These are phyloP conservation scores for Candida gigantensis DNA, from an alignment of 1,139 yeast species.

Conservation along the genomic window DNA sequence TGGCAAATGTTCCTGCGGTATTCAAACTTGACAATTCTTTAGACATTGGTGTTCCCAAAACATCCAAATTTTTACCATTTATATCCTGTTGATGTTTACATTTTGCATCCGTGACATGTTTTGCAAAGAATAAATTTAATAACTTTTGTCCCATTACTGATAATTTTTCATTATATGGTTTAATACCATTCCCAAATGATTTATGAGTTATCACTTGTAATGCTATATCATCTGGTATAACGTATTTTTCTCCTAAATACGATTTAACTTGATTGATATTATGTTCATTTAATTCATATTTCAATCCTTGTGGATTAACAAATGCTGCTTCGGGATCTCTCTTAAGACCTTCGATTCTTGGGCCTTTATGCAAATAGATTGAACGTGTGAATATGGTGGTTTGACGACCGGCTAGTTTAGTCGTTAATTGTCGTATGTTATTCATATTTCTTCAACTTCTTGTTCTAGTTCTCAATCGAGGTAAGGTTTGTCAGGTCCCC, in stretches of 20 bases:
- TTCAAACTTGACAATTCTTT: constrained; percentile 52
- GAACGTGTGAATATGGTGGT: constrained; percentile 15
- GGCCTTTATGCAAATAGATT: constrained; percentile 53
- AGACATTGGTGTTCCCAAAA: constrained; percentile 57
- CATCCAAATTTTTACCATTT: constrained; percentile 59
- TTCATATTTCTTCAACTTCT: constrained; percentile 5
- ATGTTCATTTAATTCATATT: constrained; percentile 55
- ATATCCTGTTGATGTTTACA: constrained; percentile 35
- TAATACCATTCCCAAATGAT: constrained; percentile 87
- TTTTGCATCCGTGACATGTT: constrained; percentile 43
- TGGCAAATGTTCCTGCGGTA: constrained; percentile 55
- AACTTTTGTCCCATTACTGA: constrained; percentile 77
- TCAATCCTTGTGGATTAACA: constrained; percentile 57
- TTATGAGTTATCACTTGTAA: constrained; percentile 88
- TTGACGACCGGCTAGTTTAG: not conserved
- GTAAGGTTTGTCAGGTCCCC: too few relatives aligned
- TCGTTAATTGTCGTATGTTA: constrained; percentile 19
- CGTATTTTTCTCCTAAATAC: constrained; percentile 45
- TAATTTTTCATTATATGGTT: constrained; percentile 86
- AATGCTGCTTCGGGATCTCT: constrained; percentile 71
- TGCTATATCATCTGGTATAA: constrained; percentile 55
- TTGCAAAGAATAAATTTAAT: constrained; percentile 59
- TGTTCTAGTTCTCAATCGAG: too few relatives aligned
- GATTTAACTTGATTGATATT: constrained; percentile 50
- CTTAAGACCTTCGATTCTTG: constrained; percentile 70